A percentile compares a stretch with the other conserved stretches of the same genome.
Conservation (phyloP, 805 yeast genomes). For the Teunomyces funiuensis region DNA sequence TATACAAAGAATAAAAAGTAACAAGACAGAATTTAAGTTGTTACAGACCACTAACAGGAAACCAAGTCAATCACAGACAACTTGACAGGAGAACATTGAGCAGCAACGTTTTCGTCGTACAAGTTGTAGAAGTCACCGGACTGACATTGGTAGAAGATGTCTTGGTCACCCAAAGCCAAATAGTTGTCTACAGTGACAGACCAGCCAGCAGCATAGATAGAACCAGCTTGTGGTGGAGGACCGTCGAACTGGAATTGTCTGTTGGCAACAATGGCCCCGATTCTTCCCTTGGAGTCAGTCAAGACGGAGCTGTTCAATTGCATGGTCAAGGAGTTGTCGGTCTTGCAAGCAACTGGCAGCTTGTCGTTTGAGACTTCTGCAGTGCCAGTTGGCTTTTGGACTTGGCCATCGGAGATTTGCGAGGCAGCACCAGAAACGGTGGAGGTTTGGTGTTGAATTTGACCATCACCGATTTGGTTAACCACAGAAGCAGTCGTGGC, state of each 20-base stretch:
- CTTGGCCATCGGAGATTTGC: slow-evolving; percentile 34
- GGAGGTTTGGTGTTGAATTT: slow-evolving; percentile 38
- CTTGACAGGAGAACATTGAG: slow-evolving; percentile 54
- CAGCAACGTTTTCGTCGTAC: slow-evolving; percentile 63
- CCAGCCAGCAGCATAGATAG: slow-evolving; percentile 34
- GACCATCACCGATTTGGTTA: slow-evolving; percentile 49
- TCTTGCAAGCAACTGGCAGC: slow-evolving; percentile 19
- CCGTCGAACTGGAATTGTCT: slow-evolving; percentile 81
- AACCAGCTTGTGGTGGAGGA: slow-evolving; percentile 70
- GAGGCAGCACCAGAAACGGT: slow-evolving; percentile 24
- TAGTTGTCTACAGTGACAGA: slow-evolving; percentile 46
- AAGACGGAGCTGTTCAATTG: slow-evolving; percentile 51
- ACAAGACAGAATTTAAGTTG: neutral
- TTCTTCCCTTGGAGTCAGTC: slow-evolving; percentile 61
- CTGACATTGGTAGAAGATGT: slow-evolving; percentile 69
- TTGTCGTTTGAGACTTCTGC: slow-evolving; percentile 6
- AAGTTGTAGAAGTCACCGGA: slow-evolving; percentile 79
- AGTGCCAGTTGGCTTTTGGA: slow-evolving; percentile 21
- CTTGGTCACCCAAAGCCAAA: slow-evolving; percentile 62
- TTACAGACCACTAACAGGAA: slow-evolving; percentile 41
- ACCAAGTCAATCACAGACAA: slow-evolving; percentile 59
- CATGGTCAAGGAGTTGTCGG: slow-evolving; percentile 50
- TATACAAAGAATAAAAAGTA: neutral
- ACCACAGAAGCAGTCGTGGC: slow-evolving; percentile 27
- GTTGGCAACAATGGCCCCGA: slow-evolving; percentile 80